These are phyloP conservation scores for Drechslerella coelobrocha DNA, from an alignment of 2,329 filamentous ascomycete genomes.

Conservation along the genomic window DNA sequence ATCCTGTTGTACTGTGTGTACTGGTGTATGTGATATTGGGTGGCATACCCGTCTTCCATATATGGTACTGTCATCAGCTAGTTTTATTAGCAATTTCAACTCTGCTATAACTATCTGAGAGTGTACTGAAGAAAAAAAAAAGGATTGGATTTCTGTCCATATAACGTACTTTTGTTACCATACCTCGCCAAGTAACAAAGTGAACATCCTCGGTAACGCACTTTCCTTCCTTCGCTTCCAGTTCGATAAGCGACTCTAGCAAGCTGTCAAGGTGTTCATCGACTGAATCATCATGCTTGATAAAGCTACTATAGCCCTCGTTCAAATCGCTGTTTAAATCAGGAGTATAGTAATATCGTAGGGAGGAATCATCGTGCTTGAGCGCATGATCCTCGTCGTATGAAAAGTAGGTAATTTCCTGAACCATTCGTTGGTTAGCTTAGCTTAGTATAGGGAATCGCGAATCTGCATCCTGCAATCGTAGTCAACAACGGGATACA, in stretches of 20 bases:
- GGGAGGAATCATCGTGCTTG: slow-evolving; percentile 75
- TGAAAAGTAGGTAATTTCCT: slow-evolving; percentile 93
- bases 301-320: slow-evolving; percentile 79
- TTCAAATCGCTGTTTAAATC: slow-evolving; percentile 75
- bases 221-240: slow-evolving; percentile 73
- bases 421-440: not conserved
- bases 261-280: slow-evolving; percentile 89
- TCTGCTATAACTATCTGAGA: no score
- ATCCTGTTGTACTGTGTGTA: slow-evolving; percentile 17
- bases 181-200: slow-evolving; percentile 91
- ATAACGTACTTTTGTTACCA: slow-evolving; percentile 89
- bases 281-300: slow-evolving; percentile 78
- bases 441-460: not conserved
- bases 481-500: slow-evolving; percentile 11
- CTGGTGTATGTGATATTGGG: not conserved
- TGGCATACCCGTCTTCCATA: slow-evolving; percentile 73
- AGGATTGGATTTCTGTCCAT: not conserved
- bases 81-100: slow-evolving; percentile 22
- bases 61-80: slow-evolving; percentile 87
- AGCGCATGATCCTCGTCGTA: slow-evolving; percentile 85
- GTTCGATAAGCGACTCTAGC: slow-evolving; percentile 73
- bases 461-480: not conserved
- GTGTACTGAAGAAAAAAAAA: slow-evolving; percentile 18
- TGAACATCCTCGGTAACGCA: slow-evolving; percentile 70
- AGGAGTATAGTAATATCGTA: slow-evolving; percentile 88